Evolutionary conservation across 176 grass and related monocot species (phyloP), one percentile per base, ranked within the genome.

Genomic region (Metroxylon sagu): DNA sequence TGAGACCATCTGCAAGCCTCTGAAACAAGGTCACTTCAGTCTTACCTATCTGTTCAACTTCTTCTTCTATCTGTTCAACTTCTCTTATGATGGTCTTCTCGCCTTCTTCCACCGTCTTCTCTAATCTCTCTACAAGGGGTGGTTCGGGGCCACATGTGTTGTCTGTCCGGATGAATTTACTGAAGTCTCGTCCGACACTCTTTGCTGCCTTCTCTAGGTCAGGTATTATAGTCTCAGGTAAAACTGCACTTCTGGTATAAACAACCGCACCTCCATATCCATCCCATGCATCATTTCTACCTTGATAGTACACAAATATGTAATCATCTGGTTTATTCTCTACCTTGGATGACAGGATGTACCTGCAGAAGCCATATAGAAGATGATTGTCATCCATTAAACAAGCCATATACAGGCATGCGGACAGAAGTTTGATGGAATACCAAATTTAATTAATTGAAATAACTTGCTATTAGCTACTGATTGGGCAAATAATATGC

Each of bases 281-380:
- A 61, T 98, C 87, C 93, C 93, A 98, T 52, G 93, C 87, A 4
- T 98, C 93, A 60, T 98, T 98, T 72, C 84, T 84, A 4, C 93
- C 93, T 16, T 73, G 93, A 70, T 98, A 98, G 54, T 89, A 92
- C 18, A 98, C 87, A 30, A 92, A 81, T 49, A 98, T 88, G 67
- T 92, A 98, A 56, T 98, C 93, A 65, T 98, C 93, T 54, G 83
- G 68, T 77, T 92, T 88, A 73, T 85, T 88, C 54, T 98, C 87
- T 60, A 88, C 64, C 79, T 89, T 88, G 23, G 93, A 98, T 70
- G 93, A 92, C 53, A 98, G 69, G 26, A 98, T 98, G 56, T 98
- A 98, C 93, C 93, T 98, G 57, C 12, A 62, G 30, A 67, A n/a
- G 26, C 49, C 29, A 39, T 6, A 14, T 43, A 18, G 54, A 60